Conservation (phyloP, 306 rosid genomes). For the Dalbergia oliveri region DNA sequence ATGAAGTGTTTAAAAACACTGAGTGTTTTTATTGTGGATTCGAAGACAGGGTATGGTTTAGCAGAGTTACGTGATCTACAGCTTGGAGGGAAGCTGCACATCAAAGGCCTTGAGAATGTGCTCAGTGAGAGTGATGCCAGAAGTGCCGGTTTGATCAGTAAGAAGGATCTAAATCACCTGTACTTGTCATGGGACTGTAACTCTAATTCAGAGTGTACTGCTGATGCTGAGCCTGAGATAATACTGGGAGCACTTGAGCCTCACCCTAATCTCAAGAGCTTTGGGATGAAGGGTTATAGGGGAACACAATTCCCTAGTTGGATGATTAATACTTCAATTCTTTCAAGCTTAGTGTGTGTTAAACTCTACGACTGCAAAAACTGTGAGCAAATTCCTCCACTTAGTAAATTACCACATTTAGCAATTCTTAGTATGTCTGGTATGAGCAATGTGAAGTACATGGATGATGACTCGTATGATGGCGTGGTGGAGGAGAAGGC, state of each 20-base stretch:
- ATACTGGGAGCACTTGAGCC: slow-evolving; percentile 31
- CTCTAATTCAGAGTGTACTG: not conserved
- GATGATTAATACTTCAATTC: not conserved
- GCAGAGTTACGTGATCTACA: slow-evolving; percentile 11
- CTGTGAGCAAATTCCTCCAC: slow-evolving; percentile 5
- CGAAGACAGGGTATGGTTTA: not conserved
- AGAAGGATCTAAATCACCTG: not conserved
- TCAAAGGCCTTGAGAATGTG: slow-evolving; percentile 14
- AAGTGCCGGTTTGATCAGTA: not conserved
- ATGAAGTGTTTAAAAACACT: slow-evolving; percentile 1
- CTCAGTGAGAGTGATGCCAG: not conserved
- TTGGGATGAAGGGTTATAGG: not conserved
- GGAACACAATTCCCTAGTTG: not conserved
- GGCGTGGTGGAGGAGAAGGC: not conserved
- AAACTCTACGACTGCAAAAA: not conserved
- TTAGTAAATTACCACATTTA: slow-evolving; percentile 18
- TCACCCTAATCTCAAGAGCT: not conserved
- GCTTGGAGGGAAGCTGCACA: slow-evolving; percentile 6
- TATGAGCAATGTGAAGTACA: slow-evolving; percentile 15
- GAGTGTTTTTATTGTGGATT: not conserved
- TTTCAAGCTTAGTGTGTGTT: not conserved
- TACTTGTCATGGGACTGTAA: not conserved
- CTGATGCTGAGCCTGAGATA: not conserved
- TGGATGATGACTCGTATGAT: slow-evolving; percentile 2
- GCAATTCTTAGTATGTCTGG: not conserved